These are phyloP conservation scores for Tripterygium wilfordii DNA, from an alignment of 177 flowering plant genomes.

Conservation along the genomic window DNA sequence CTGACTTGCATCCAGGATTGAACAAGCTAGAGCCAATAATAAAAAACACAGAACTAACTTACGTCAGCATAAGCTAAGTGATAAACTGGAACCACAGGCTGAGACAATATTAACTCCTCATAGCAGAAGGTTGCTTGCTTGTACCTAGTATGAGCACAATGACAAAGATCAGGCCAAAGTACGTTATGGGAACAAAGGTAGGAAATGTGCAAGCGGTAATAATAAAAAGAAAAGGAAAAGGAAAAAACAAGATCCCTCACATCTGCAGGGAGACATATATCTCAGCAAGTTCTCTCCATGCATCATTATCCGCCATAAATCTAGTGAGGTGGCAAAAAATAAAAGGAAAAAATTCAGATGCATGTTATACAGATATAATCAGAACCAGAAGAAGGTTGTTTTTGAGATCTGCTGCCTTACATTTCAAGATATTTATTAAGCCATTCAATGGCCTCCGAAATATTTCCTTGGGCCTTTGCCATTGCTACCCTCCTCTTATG, in stretches of 20 bases:
- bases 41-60: conserved; percentile 23
- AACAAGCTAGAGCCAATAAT: too few relatives aligned
- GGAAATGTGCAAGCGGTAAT: too few relatives aligned
- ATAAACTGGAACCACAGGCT: conserved; percentile 70
- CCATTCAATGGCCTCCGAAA: conserved; percentile 61
- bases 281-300: conserved; percentile 99
- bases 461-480: conserved; percentile 86
- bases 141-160: conserved; percentile 61
- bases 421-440: conserved; percentile 89
- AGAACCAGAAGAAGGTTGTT: background rate
- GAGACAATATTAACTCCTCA: conserved; percentile 85
- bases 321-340: conserved; percentile 44
- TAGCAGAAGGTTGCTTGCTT: conserved; percentile 98
- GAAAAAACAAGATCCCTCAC: conserved; percentile 47
- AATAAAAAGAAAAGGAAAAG: too few relatives aligned
- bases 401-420: conserved; percentile 36
- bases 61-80: conserved; percentile 98
- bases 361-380: background rate
- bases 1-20: too few relatives aligned
- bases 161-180: background rate
- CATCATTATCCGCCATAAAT: conserved; percentile 99
- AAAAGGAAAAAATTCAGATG: conserved; percentile 2
- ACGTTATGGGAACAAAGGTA: too few relatives aligned
- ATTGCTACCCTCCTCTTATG: conserved; percentile 86
- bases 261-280: conserved; percentile 83